phyloP scores from a whole-genome alignment of 1,284 basidiomycete species.

The Cryptococcus deneoformans region DNA sequence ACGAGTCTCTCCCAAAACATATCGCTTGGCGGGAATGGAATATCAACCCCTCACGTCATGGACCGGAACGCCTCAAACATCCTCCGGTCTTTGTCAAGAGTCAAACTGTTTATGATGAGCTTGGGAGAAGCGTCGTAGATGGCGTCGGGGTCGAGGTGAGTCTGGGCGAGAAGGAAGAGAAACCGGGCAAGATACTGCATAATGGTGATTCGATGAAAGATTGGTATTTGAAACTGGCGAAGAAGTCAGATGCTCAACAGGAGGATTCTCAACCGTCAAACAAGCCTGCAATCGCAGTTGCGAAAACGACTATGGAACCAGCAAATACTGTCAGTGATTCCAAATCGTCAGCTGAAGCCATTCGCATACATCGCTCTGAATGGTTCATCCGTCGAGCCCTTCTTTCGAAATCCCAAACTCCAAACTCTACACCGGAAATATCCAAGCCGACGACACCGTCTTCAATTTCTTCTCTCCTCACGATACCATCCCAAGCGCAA shows the following conservation, averaged over 20 bases:
- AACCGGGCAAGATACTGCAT: background rate
- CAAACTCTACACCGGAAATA: slow-evolving; percentile 1
- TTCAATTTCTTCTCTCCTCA: slow-evolving; percentile 30
- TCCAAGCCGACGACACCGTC: slow-evolving; percentile 8
- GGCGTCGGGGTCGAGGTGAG: slow-evolving; percentile 31
- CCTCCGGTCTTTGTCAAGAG: slow-evolving; percentile 38
- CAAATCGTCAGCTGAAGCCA: background rate
- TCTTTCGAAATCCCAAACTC: slow-evolving; percentile 6
- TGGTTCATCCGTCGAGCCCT: slow-evolving; percentile 48
- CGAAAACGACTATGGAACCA: background rate
- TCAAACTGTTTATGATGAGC: slow-evolving; percentile 30
- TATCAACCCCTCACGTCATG: slow-evolving; percentile 36
- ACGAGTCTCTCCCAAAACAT: slow-evolving; percentile 6
- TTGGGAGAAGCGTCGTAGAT: slow-evolving; percentile 26
- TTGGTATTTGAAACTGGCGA: slow-evolving; percentile 36
- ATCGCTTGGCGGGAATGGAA: slow-evolving; percentile 40
- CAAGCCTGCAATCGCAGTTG: background rate
- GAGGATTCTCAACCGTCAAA: background rate
- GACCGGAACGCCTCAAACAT: slow-evolving; percentile 18
- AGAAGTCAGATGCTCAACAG: background rate
- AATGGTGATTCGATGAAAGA: slow-evolving; percentile 26
- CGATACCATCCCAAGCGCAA: slow-evolving; percentile 6
- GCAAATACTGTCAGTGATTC: background rate
- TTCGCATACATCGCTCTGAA: slow-evolving; percentile 19
- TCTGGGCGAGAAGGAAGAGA: slow-evolving; percentile 1